Evolutionary conservation across 495 filamentous ascomycete species (phyloP), one percentile per base, ranked within the genome.

Genomic region (Penicillium flavigenum): DNA sequence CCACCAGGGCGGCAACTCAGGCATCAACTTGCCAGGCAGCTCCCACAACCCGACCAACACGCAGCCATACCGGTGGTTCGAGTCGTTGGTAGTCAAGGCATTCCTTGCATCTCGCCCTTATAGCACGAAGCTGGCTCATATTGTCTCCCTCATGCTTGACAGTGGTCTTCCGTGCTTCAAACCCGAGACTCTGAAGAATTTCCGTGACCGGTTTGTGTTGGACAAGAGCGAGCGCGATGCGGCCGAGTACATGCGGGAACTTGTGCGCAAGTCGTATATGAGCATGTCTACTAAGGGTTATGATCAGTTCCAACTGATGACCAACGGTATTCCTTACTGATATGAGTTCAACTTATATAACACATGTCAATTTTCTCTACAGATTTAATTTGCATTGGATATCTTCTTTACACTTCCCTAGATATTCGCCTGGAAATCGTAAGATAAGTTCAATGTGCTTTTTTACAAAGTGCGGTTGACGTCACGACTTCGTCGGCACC

Each of bases 111-210:
- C 86, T n/a, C 81, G 95, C 2, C 91, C 87, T 53, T 88, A 97
- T 69, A 83, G 83, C 42, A 87, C 91, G 61, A 92, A 96, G 76
- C 78, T 99, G 43, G 82, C 85, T 42, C 88, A 96, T 67, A 88
- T 97, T 62, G 92, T 99, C 16, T 76, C 90, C 34, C 77, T 96
- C 58, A 99, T 99, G 95, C 84, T 98, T 71, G 94, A 96, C 62
- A 94, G 89, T 66, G 94, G 94, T 39, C 73, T 99, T 64, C 95
- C 95, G 1, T 99, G 95, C 73, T 99, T 99, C 82, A 99, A 98
- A 71, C 92, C 94, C 0, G 91, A 96, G 67, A 96, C 91, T 0
- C 86, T 99, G 22, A 85, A 88, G 65, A 88, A 95, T 72, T 96
- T 99, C 75, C 88, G 84, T 61, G 91, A 97, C 59, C 81, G 95